Base-by-base conservation (phyloP, 495 filamentous ascomycete species). In the Xylaria nigripes region DNA sequence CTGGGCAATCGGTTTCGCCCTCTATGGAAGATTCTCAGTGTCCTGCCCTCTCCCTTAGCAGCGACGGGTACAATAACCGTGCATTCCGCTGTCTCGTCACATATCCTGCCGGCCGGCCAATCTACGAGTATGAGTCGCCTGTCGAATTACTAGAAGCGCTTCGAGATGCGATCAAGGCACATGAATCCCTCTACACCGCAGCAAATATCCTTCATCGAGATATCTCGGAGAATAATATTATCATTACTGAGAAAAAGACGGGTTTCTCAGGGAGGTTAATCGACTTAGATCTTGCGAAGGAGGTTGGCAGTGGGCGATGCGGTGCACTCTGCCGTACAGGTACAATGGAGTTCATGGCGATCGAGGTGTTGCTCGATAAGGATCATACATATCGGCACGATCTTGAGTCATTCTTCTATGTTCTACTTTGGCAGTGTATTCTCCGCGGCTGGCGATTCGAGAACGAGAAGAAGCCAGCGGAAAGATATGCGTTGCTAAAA, bases 141-240 rank as follows among this genome's bases (percentile, higher is more conserved):
- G 27, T 45, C 9, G 50, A 53, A 46, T n/a, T 53, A 24, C 19
- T 53, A 12, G 50, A 27, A 19, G 38, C 32, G 32, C 16, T 50
- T 15, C 32, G 32, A 23, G 47, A 50, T 30, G 44, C 36, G 18
- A 24, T 45, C 43, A 38, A 44, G 46, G 16, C 36, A 18, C 56
- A 68, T 51, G 58, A 50, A 55, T 67, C 61, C 40, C 66, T 71
- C 41, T 62, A 59, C 42, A 27, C 57, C 29, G 58, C 60, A 30
- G 63, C 61, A 50, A 67, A 64, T 53, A 71, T 72, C 27, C 69
- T 71, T 45, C 62, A 72, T 56, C 58, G 64, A 19, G 69, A 71
- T 56, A 65, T 70, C 21, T 71, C 67, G 6, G 60, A 66, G 44
- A 69, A 69, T 53, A 70, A 67, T 56, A 60, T 66, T 48, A 64